Percentiles rank a stretch among this genome's conserved stretches.
phyloP scores from a whole-genome alignment of 495 filamentous ascomycete genomes.

The Penicillium longicatenatum region DNA sequence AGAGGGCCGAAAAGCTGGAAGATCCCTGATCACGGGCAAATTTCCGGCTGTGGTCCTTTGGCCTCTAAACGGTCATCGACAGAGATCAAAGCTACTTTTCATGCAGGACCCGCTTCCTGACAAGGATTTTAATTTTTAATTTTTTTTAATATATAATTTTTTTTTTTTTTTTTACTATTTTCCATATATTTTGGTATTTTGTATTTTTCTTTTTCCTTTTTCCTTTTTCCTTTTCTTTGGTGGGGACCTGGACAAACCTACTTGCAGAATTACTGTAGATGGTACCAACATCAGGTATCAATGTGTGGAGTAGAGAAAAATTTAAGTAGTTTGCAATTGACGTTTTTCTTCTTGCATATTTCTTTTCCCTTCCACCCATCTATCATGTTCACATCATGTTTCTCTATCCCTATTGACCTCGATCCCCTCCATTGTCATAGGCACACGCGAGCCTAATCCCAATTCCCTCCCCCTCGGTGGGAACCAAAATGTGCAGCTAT shows the following conservation, averaged over 20 bases:
- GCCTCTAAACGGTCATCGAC: slow-evolving; percentile 23
- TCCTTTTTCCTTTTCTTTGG: not conserved
- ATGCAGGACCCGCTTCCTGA: slow-evolving; percentile 32
- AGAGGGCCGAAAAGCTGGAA: no score
- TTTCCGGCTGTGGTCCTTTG: slow-evolving; percentile 18
- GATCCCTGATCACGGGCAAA: slow-evolving; percentile 22
- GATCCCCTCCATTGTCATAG: not conserved
- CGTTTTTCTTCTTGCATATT: slow-evolving; percentile 9
- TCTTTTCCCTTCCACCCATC: slow-evolving; percentile 4
- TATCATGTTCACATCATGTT: not conserved
- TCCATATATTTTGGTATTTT: not conserved
- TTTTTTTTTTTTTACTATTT: not conserved
- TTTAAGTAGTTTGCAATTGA: slow-evolving; percentile 12
- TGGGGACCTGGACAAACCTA: not conserved
- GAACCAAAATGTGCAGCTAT: slow-evolving; percentile 70
- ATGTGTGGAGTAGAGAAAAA: slow-evolving; percentile 18
- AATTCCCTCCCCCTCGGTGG: not conserved
- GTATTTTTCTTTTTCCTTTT: slow-evolving; percentile 3
- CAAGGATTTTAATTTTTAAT: slow-evolving; percentile 13
- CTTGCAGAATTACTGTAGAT: slow-evolving; percentile 24
- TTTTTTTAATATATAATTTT: not conserved
- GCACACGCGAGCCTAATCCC: not conserved
- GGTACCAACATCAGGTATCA: slow-evolving; percentile 21
- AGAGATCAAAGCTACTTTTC: slow-evolving; percentile 20
- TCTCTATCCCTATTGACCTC: not conserved